Evolutionary conservation across 2,329 filamentous ascomycete genomes (phyloP).

Genomic region (Hymenoscyphus fraxineus): DNA sequence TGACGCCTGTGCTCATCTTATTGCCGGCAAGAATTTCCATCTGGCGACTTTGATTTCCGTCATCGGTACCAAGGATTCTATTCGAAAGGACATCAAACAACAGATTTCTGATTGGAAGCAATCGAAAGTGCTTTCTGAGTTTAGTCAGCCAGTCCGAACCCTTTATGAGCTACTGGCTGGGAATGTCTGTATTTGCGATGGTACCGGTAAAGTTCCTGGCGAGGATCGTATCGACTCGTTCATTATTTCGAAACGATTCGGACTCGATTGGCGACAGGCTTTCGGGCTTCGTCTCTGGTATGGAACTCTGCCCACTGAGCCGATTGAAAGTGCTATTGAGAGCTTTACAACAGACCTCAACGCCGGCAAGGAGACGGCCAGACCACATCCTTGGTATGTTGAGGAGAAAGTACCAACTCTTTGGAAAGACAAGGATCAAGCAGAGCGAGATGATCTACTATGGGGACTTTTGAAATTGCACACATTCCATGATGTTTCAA

Average conservation of each 20-base stretch:
- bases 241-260: conserved; percentile 76
- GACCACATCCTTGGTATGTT: conserved; percentile 68
- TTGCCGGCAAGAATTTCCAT: conserved; percentile 73
- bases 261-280: conserved; percentile 86
- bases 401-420: conserved; percentile 54
- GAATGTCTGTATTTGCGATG: conserved; percentile 79
- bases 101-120: conserved; percentile 84
- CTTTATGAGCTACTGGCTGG: conserved; percentile 88
- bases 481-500: conserved; percentile 53
- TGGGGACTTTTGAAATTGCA: conserved; percentile 86
- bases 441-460: conserved; percentile 69
- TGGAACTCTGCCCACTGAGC: conserved; percentile 63
- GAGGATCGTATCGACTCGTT: conserved; percentile 82
- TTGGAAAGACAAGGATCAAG: conserved; percentile 58
- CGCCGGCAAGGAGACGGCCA: conserved; percentile 63
- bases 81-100: conserved; percentile 69
- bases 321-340: conserved; percentile 67
- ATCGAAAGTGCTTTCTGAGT: conserved; percentile 80
- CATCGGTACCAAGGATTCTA: conserved; percentile 67
- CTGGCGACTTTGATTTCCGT: conserved; percentile 82
- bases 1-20: conserved; percentile 76
- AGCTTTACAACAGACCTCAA: conserved; percentile 71
- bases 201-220: conserved; percentile 64
- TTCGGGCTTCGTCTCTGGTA: conserved; percentile 94
- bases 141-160: conserved; percentile 76